Percentiles rank a stretch among this genome's conserved stretches.
Evolutionary conservation across 768 basidiomycete genomes (phyloP).

Genomic region (Podaxis rugospora): DNA sequence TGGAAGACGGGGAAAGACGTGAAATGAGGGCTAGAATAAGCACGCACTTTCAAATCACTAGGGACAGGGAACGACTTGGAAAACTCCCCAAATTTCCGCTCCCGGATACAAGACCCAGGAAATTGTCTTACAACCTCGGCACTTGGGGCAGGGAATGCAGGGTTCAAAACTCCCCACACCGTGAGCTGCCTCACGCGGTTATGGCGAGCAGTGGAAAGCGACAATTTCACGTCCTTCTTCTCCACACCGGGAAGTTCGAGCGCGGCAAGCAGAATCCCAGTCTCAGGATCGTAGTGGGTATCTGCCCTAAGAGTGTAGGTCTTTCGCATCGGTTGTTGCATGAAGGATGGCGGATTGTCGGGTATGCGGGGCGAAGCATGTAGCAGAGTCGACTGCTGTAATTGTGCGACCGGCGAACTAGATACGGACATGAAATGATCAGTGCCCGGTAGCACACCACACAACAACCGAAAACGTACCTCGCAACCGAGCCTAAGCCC

Average conservation of each 20-base stretch:
- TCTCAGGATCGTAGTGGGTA: slow-evolving; percentile 49
- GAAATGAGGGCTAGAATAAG: neutral
- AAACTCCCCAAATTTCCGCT: slow-evolving; percentile 23
- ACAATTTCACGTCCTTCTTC: slow-evolving; percentile 51
- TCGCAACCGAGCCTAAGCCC: slow-evolving; percentile 3
- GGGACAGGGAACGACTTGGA: slow-evolving; percentile 22
- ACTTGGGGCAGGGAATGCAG: slow-evolving; percentile 30
- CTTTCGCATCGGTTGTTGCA: slow-evolving; percentile 15
- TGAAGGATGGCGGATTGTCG: slow-evolving; percentile 13
- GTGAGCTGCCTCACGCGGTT: slow-evolving; percentile 61
- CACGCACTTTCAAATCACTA: slow-evolving; percentile 21
- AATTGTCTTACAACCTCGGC: slow-evolving; percentile 16
- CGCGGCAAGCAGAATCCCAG: slow-evolving; percentile 49
- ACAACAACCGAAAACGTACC: slow-evolving; percentile 9
- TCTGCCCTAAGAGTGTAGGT: slow-evolving; percentile 53
- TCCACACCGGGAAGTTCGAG: slow-evolving; percentile 70
- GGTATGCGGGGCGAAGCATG: slow-evolving; percentile 14
- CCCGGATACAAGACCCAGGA: slow-evolving; percentile 14
- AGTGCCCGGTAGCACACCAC: neutral
- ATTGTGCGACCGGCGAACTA: slow-evolving; percentile 19
- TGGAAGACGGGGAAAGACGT: neutral
- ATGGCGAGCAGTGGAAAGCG: slow-evolving; percentile 55
- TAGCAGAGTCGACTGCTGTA: slow-evolving; percentile 8
- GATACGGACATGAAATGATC: slow-evolving; percentile 4
- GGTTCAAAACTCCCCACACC: slow-evolving; percentile 42